These are phyloP conservation scores for Salvia splendens DNA, from an alignment of 257 asterid genomes.

Conservation along the genomic window DNA sequence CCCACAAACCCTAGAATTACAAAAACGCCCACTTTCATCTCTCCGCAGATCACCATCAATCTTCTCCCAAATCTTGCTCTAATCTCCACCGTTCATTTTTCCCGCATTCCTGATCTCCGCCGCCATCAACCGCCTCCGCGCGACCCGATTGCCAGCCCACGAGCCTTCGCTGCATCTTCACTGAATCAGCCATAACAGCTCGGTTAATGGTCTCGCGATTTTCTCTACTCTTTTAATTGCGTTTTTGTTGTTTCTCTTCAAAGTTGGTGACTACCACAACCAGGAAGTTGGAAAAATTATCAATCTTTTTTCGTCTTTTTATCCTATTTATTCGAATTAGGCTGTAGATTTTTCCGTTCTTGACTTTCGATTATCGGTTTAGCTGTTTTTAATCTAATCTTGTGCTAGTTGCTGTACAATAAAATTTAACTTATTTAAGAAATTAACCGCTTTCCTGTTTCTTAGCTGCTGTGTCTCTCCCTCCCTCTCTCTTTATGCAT, in stretches of 20 bases:
- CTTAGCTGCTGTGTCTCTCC: background rate
- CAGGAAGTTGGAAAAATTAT: constrained; percentile 9
- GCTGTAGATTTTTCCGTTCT: background rate
- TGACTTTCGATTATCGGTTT: background rate
- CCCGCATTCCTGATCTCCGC: constrained; percentile 31
- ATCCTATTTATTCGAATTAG: background rate
- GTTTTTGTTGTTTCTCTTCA: background rate
- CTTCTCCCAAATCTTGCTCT: constrained; percentile 33
- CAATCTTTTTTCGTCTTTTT: background rate
- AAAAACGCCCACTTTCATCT: constrained; percentile 32
- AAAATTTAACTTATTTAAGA: background rate
- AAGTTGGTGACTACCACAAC: background rate
- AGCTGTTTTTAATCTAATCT: background rate
- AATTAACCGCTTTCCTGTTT: constrained; percentile 12
- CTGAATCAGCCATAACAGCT: constrained; percentile 7
- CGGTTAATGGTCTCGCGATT: constrained; percentile 27
- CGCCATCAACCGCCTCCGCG: constrained; percentile 25
- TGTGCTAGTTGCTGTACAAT: background rate
- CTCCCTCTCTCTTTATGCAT: background rate
- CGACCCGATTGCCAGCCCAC: constrained; percentile 23
- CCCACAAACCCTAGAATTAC: constrained; percentile 45
- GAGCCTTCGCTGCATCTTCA: constrained; percentile 3
- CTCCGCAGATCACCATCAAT: constrained; percentile 38
- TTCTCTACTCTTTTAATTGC: background rate
- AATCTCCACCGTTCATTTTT: constrained; percentile 46